Conservation (phyloP, 2,329 filamentous ascomycete genomes). For the Fusarium globosum region DNA sequence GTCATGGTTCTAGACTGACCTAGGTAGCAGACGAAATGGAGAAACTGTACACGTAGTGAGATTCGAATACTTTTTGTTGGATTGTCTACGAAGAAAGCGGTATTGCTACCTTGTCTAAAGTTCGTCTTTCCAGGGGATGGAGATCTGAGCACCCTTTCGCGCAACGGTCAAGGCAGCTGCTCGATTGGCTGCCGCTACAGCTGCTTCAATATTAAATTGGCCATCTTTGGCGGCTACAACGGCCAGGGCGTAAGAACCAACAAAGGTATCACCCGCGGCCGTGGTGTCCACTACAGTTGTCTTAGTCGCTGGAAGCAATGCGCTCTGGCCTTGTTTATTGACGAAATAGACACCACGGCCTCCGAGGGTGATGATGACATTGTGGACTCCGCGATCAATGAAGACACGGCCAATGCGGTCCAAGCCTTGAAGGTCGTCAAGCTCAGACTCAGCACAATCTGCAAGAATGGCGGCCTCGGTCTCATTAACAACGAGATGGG, state of each 20-base stretch:
- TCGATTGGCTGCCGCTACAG: conserved; percentile 64
- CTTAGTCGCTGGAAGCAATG: conserved; percentile 71
- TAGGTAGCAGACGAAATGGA: conserved; percentile 18
- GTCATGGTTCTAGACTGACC: conserved; percentile 45
- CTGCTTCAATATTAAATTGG: conserved; percentile 65
- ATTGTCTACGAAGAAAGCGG: conserved; percentile 25
- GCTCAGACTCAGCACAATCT: conserved; percentile 61
- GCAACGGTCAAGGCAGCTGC: conserved; percentile 57
- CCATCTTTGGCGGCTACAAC: conserved; percentile 63
- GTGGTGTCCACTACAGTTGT: conserved; percentile 90
- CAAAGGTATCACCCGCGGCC: conserved; percentile 93
- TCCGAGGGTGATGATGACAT: conserved; percentile 87
- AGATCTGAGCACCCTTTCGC: conserved; percentile 56
- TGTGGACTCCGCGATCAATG: conserved; percentile 74
- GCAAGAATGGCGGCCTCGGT: conserved; percentile 84
- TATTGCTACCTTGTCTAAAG: conserved; percentile 45
- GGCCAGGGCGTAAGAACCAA: conserved; percentile 84
- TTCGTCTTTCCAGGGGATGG: conserved; percentile 59
- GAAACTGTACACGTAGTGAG: conserved; percentile 12
- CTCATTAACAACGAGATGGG: conserved; percentile 90
- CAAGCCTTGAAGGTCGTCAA: conserved; percentile 60
- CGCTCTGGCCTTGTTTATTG: conserved; percentile 55
- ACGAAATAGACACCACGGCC: conserved; percentile 79
- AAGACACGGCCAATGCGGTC: conserved; percentile 68
- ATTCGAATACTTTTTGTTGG: conserved; percentile 30